Conservation (phyloP, 257 asterid species). For the Nicotiana paniculata region DNA sequence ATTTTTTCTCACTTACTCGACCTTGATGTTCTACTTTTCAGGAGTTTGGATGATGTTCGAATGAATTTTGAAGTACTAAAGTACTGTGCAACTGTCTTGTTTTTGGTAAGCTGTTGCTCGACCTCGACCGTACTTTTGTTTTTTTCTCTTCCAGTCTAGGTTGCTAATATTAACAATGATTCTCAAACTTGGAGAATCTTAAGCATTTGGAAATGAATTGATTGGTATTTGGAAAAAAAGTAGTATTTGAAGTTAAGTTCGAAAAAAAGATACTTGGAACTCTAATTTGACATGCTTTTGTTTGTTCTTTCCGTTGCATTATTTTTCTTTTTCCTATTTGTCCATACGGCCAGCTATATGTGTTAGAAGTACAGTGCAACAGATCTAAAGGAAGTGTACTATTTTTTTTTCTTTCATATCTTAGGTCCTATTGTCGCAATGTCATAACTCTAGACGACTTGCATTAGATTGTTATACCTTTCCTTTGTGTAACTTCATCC, state of each 20-base stretch:
- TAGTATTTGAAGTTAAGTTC: no score
- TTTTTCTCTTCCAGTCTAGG: not conserved
- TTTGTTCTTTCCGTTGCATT: not conserved
- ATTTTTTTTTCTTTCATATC: not conserved
- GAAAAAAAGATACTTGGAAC: no score
- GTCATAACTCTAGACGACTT: not conserved
- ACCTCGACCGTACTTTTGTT: not conserved
- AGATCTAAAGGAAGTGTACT: not conserved
- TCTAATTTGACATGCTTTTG: not conserved
- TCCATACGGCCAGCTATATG: not conserved
- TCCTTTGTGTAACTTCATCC: not conserved
- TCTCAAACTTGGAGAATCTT: not conserved
- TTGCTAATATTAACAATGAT: not conserved
- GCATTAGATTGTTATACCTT: not conserved
- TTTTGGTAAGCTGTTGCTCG: constrained; percentile 6
- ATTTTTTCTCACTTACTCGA: not conserved
- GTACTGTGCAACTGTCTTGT: constrained; percentile 16
- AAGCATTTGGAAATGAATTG: no score
- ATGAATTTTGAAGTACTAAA: constrained; percentile 15
- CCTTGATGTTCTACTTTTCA: not conserved
- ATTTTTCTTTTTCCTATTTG: not conserved
- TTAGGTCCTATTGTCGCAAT: not conserved
- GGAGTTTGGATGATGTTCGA: constrained; percentile 19
- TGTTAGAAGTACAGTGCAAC: not conserved
- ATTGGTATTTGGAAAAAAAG: no score